Evolutionary conservation across 2,329 filamentous ascomycete species (phyloP), one percentile per base, ranked within the genome.

Genomic region (Cryoendolithus antarcticus): DNA sequence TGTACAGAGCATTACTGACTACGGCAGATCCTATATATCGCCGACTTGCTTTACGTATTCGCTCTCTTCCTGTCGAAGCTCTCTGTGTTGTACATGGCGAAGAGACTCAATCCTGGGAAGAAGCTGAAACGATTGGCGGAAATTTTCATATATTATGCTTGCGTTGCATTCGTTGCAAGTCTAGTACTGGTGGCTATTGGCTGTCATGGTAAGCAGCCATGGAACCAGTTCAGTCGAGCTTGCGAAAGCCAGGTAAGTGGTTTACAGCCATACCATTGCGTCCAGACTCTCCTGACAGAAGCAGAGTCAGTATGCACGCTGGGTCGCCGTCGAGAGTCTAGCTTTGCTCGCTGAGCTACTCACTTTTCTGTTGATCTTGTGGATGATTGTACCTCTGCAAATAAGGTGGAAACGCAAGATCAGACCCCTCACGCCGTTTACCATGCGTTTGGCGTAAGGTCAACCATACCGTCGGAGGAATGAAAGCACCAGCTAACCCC

Each of bases 31-130:
- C 24, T 40, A 5, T 40, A 40, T 19, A 34, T 35, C 4, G 37
- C 34, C 34, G 39, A 40, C n/a, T 10, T 40, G 4, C 29, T 40
- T 15, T 40, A 37, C 30, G 12, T 40, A 4, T 1, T n/a, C 8
- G 30, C 39, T 1, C 35, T 33, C 2, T 36, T 37, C 30, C n/a
- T 28, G 30, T 36, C 39, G 4, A 30, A 35, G 9, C 32, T 30
- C n/a, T 34, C 39, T 10, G 9, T 40, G 1, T 29, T 30, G 12
- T 40, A 21, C 19, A 27, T 40, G 21, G 30, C 33, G 2, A 19
- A 30, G 13, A 32, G 33, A 11, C n/a, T 40, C 6, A 35, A 32
- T 15, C 30, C 38, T 11, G 33, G 36, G 8, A 13, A 24, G n/a
- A 29, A 13, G 6, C 19, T 35, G 28, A 36, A 35, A 19, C 24